Base-by-base conservation (phyloP, 805 yeast species). In the Debaryomyces tyrocola region DNA sequence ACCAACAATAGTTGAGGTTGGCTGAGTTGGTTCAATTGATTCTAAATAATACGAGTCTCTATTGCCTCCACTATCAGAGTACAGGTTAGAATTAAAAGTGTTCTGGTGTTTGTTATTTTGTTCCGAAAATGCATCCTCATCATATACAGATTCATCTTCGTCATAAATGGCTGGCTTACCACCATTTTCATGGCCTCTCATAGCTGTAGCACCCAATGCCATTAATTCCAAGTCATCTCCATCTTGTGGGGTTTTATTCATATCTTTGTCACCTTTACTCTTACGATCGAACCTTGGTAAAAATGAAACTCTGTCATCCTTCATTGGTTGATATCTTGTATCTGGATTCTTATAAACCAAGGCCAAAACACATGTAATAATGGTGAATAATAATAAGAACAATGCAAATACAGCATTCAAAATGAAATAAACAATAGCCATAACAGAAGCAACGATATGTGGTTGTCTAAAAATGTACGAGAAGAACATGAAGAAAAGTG, bases 241-340 rank as follows among this genome's bases (percentile, higher is more conserved):
- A 7, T 55, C 56, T n/a, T 51, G 56, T 41, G 54, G 52, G 18
- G 40, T 51, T 11, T 54, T 58, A 50, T 41, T 57, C 51, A 39
- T 64, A 29, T 37, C 45, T 3, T 36, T 20, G 7, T 33, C 20
- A 24, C 47, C 48, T 33, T 58, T 60, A 12, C 60, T 57, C 5
- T 24, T 24, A 35, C 66, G 66, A 46, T 73, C 83, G 46, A 75
- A 74, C 58, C 84, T 77, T 51, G 91, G 91, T 61, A 94, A 87
- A 65, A 94, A 94, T n/a, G 97, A 87, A 43, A 87, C 94, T 63
- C 99, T 82, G 63, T 94, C 99, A 66, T 94, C 99, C 57, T 86
- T 87, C 86, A 92, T 87, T 51, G 97, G 98, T 70, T 90, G 92
- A 72, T 94, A 94, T 57, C 96, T 80, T 8, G 92, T 82, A 67